These are phyloP conservation scores for Fusarium austroafricanum DNA, from an alignment of 2,329 filamentous ascomycete species.

Conservation along the genomic window DNA sequence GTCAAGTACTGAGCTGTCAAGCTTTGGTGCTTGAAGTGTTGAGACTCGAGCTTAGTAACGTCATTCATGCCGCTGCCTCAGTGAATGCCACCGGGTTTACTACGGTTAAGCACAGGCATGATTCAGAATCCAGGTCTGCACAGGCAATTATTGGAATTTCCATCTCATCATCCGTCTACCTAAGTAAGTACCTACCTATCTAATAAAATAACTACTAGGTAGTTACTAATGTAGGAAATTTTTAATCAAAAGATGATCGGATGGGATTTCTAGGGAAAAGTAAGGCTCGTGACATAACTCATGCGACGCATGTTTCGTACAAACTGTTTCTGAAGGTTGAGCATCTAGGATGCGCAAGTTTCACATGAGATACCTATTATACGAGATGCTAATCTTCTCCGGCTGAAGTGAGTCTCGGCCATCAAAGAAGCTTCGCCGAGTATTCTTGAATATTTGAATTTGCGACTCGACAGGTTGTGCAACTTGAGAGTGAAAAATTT, in stretches of 20 bases:
- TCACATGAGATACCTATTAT: too few relatives aligned
- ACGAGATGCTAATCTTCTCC: too few relatives aligned
- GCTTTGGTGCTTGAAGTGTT: background rate
- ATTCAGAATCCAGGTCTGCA: background rate
- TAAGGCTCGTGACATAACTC: background rate
- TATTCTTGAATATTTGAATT: background rate
- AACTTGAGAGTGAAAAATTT: background rate
- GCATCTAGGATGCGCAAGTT: too few relatives aligned
- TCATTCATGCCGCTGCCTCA: slow-evolving; percentile 46
- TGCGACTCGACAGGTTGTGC: background rate
- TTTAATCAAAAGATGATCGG: too few relatives aligned
- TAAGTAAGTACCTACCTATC: too few relatives aligned
- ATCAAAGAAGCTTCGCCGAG: background rate
- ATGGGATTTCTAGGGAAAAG: too few relatives aligned
- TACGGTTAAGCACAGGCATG: slow-evolving; percentile 36
- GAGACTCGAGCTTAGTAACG: slow-evolving; percentile 34
- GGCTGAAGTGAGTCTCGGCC: background rate
- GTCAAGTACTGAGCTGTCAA: background rate
- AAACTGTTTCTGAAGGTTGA: too few relatives aligned
- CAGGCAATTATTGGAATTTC: background rate
- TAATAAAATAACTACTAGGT: too few relatives aligned
- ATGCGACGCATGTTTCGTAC: too few relatives aligned
- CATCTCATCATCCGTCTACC: background rate
- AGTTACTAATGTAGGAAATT: background rate
- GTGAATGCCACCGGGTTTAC: slow-evolving; percentile 42